Conservation (phyloP, 78 protist species). For the Planoprotostelium fungivorum region DNA sequence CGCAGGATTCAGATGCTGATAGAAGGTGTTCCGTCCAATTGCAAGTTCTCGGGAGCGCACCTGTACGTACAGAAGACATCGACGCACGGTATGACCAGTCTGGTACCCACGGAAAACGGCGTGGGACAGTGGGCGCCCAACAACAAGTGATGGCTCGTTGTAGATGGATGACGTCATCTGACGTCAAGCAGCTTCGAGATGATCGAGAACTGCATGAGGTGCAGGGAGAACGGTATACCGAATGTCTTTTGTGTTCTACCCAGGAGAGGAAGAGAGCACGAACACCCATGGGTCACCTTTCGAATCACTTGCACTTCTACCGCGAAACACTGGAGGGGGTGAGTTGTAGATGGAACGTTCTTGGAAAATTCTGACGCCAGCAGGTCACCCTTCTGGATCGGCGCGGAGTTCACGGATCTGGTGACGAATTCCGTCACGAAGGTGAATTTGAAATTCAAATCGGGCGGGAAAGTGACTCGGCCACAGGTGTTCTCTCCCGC, state of each 20-base stretch:
- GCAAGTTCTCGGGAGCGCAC: neutral
- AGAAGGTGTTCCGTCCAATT: neutral
- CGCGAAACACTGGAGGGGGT: neutral
- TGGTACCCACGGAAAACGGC: neutral
- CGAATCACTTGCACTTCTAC: neutral
- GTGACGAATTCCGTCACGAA: neutral
- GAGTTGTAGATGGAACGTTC: neutral
- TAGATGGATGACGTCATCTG: too few relatives aligned
- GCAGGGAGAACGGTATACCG: neutral
- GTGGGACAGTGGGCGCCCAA: too few relatives aligned
- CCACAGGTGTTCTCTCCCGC: neutral
- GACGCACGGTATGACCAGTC: neutral
- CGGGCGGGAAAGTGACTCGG: neutral
- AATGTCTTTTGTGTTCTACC: neutral
- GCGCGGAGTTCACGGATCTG: neutral
- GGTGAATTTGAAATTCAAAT: neutral
- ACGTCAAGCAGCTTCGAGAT: neutral
- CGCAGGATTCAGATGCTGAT: neutral
- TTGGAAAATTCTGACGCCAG: neutral
- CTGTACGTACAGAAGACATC: neutral
- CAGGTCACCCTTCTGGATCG: neutral
- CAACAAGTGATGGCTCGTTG: too few relatives aligned
- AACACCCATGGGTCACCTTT: neutral
- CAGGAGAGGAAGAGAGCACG: neutral
- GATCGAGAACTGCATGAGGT: neutral